Evolutionary conservation across 2,329 filamentous ascomycete genomes (phyloP), one percentile per base, ranked within the genome.

Genomic region (Bisporella sp.): DNA sequence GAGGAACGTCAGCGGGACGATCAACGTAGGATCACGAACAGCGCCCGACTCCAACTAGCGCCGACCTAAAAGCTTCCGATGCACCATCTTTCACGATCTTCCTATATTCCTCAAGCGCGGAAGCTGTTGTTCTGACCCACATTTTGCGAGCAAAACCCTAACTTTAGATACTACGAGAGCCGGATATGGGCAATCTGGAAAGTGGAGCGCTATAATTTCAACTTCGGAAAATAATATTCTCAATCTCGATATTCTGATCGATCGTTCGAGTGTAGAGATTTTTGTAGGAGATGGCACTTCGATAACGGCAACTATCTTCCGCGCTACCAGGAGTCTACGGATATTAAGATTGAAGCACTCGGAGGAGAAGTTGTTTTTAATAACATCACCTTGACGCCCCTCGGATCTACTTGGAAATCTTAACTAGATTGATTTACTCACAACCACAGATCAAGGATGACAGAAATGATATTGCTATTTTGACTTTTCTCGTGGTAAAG

Each of bases 161-260:
- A 61, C 52, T 9, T 48, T 66, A 12, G 64, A 66, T 52, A 66
- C 64, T 1, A 64, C 49, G 7, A 58, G 62, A 39, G 62, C 59
- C 21, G 63, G 64, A 6, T 64, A 64, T 44, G 63, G 58, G 31
- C 59, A 64, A 48, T 54, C 59, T 6, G 63, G 62, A 1, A 59
- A 48, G 8, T 66, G 62, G 62, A 55, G 54, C 11, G 62, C 61
- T 4, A 47, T 48, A 33, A 55, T 66, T 49, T 57, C 39, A 1
- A 41, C 35, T 9, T 32, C 54, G 1, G 41, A 33, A 1, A 49
- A 55, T n/a, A 52, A 59, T 13, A 55, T 57, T 47, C 53, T 66
- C 21, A 51, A n/a, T 9, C 45, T 66, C 41, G 61, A 64, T 43
- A 59, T 66, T 28, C 60, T 66, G 30, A 52, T 66, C 31, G 64